Percentiles rank a stretch among this genome's conserved stretches.
phyloP scores from a whole-genome alignment of 768 basidiomycete genomes.

The Phanerochaete carnosa region DNA sequence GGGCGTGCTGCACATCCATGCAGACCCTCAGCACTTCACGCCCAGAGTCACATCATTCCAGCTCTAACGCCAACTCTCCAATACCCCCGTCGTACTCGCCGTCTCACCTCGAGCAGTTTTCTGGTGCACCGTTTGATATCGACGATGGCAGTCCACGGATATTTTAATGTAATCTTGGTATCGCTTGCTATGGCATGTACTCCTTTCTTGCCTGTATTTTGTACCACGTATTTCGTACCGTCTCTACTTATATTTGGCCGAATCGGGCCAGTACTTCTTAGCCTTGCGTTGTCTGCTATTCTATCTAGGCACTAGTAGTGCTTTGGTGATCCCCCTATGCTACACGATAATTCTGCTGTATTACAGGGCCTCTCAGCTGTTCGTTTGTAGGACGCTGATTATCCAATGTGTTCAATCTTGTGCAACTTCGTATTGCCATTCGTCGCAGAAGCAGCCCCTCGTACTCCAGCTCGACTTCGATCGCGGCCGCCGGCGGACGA shows the following conservation, averaged over 20 bases:
- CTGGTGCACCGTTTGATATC: background rate
- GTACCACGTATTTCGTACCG: background rate
- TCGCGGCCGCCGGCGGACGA: too few relatives aligned
- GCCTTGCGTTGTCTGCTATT: background rate
- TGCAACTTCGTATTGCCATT: too few relatives aligned
- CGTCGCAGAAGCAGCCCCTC: too few relatives aligned
- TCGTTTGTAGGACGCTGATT: too few relatives aligned
- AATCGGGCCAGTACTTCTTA: background rate
- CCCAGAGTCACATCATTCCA: constrained; percentile 1
- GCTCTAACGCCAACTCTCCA: background rate
- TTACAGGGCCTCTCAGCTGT: background rate
- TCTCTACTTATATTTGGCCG: background rate
- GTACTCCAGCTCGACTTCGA: too few relatives aligned
- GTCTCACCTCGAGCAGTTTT: background rate
- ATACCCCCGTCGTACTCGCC: constrained; percentile 4
- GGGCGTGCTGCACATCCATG: background rate
- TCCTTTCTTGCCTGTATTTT: background rate
- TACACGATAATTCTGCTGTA: background rate
- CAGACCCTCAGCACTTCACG: constrained; percentile 1
- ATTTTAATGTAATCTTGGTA: background rate
- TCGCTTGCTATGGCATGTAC: background rate
- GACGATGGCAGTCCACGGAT: constrained; percentile 10
- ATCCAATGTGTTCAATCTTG: too few relatives aligned
- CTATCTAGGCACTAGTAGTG: background rate
- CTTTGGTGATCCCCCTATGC: background rate